phyloP scores from a whole-genome alignment of 1,139 yeast species.

The Yarrowia galli region DNA sequence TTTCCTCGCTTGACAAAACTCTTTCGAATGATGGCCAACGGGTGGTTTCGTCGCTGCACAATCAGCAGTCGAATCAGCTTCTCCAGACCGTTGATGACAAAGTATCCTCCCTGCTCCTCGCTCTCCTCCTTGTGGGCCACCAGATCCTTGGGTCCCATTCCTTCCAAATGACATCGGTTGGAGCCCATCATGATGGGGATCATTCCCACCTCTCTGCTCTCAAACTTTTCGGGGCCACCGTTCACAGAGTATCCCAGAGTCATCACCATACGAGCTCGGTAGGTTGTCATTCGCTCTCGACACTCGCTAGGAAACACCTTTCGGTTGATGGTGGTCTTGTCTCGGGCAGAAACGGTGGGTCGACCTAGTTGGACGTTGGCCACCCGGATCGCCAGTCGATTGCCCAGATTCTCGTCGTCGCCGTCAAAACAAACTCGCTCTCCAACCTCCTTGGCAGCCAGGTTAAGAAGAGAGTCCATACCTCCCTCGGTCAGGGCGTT shows the following conservation, averaged over 20 bases:
- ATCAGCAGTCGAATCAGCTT: constrained; percentile 95
- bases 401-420: constrained; percentile 72
- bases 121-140: constrained; percentile 85
- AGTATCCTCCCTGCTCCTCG: constrained; percentile 97
- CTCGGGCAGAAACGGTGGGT: constrained; percentile 76
- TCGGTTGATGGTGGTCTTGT: constrained; percentile 80
- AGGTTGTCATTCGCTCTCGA: constrained; percentile 77
- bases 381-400: constrained; percentile 76
- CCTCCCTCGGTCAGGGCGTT: constrained; percentile 89
- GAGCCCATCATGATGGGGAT: constrained; percentile 90
- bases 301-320: constrained; percentile 82
- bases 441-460: constrained; percentile 90
- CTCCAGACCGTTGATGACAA: constrained; percentile 95
- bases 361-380: constrained; percentile 87
- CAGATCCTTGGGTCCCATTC: constrained; percentile 79
- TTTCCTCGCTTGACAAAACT: constrained; percentile 95
- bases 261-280: constrained; percentile 64
- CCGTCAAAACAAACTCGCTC: constrained; percentile 83
- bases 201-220: constrained; percentile 89
- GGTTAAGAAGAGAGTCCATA: constrained; percentile 81
- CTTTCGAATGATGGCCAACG: constrained; percentile 96
- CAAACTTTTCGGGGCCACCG: constrained; percentile 76
- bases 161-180: constrained; percentile 89
- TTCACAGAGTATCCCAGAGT: constrained; percentile 87
- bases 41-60: constrained; percentile 96